These are phyloP conservation scores for Phytopythium ostracodes DNA, from an alignment of 352 stramenopile genomes.

Conservation along the genomic window DNA sequence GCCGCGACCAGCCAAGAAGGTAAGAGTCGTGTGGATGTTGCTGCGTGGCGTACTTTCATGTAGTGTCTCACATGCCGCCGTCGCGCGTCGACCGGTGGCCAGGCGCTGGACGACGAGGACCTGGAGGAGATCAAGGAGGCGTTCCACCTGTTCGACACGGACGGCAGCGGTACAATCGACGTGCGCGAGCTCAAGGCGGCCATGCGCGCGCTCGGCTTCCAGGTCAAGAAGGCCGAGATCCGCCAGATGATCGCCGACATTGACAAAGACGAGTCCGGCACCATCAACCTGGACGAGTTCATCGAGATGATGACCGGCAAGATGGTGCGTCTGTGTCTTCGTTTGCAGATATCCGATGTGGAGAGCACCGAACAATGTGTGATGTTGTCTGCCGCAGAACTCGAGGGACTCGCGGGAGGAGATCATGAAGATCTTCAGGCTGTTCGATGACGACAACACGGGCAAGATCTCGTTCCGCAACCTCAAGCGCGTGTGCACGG, in stretches of 20 bases:
- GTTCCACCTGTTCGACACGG: conserved; percentile 93
- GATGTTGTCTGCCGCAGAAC: conserved; percentile 31
- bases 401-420: conserved; percentile 88
- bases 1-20: conserved; percentile 60
- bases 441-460: conserved; percentile 96
- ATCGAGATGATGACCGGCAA: conserved; percentile 94
- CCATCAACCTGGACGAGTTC: conserved; percentile 92
- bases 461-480: conserved; percentile 95
- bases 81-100: not conserved
- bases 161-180: conserved; percentile 89
- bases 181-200: conserved; percentile 93
- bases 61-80: not conserved
- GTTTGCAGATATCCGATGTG: no score
- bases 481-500: conserved; percentile 90
- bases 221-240: conserved; percentile 92
- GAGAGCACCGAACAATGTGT: no score
- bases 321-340: conserved; percentile 63
- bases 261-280: conserved; percentile 91
- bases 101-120: conserved; percentile 89
- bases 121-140: conserved; percentile 93
- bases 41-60: not conserved
- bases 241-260: conserved; percentile 91
- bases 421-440: conserved; percentile 92
- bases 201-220: conserved; percentile 93
- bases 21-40: conserved; percentile 5